Conservation (phyloP, 768 basidiomycete genomes). For the Lactarius psammicola region DNA sequence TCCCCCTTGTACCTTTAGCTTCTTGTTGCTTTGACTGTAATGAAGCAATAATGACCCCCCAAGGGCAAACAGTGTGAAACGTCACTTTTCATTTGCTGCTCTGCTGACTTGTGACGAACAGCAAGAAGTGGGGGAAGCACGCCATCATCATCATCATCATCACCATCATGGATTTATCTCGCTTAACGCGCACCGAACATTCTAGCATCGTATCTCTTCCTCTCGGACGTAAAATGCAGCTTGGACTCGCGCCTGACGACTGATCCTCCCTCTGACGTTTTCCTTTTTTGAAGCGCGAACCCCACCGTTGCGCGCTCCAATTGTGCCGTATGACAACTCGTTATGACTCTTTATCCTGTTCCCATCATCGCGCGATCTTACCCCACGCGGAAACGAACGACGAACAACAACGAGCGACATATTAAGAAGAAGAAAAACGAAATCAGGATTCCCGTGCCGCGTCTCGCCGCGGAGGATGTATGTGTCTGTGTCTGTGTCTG, state of each 20-base stretch:
- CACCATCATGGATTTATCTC: neutral
- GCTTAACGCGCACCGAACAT: neutral
- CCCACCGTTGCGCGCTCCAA: neutral
- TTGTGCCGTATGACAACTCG: neutral
- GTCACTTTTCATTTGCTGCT: neutral
- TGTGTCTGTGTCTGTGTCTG: too few species aligned
- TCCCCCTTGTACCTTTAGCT: conserved; percentile 13
- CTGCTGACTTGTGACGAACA: neutral
- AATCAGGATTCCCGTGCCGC: neutral
- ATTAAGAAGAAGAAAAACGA: neutral
- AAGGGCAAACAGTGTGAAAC: neutral
- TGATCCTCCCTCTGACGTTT: neutral
- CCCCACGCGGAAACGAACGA: neutral
- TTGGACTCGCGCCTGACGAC: neutral
- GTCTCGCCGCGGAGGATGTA: neutral
- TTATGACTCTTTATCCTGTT: neutral
- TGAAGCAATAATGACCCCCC: conserved; percentile 1
- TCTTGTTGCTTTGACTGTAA: conserved; percentile 5
- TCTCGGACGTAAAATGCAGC: neutral
- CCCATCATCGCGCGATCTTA: conserved; percentile 1
- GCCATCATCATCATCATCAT: neutral
- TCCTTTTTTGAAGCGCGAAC: neutral
- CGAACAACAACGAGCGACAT: neutral
- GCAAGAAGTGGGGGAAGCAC: neutral
- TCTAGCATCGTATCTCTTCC: neutral